phyloP scores from a whole-genome alignment of 2,329 filamentous ascomycete genomes.

The Colletotrichum liaoningense region DNA sequence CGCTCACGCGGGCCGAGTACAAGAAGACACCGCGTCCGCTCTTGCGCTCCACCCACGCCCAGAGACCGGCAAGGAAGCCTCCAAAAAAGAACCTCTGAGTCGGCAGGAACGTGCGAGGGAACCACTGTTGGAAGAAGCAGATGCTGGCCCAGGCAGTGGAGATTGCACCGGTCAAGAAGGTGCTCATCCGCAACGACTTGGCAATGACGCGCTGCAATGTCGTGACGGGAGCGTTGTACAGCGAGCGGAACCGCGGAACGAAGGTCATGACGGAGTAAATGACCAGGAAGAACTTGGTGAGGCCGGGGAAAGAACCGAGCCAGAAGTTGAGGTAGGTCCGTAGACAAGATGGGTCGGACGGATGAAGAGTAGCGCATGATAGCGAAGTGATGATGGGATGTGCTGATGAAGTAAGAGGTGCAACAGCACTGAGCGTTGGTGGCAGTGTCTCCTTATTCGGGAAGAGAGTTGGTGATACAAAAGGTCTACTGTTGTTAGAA shows the following conservation, averaged over 20 bases:
- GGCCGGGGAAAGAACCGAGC: constrained; percentile 82
- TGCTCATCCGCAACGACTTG: constrained; percentile 77
- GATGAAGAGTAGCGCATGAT: constrained; percentile 91
- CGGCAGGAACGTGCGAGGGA: constrained; percentile 80
- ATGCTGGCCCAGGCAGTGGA: constrained; percentile 89
- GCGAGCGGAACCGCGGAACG: constrained; percentile 73
- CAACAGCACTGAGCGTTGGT: constrained; percentile 72
- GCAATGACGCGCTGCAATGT: constrained; percentile 75
- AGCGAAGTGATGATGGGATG: constrained; percentile 88
- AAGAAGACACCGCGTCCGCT: constrained; percentile 78
- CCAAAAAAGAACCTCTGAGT: constrained; percentile 91
- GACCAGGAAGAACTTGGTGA: constrained; percentile 82
- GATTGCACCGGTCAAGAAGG: constrained; percentile 85
- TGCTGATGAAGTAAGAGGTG: constrained; percentile 83
- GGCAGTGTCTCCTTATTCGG: constrained; percentile 78
- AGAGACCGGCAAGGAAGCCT: constrained; percentile 86
- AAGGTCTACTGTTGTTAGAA: constrained; percentile 64
- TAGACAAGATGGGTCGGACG: constrained; percentile 86
- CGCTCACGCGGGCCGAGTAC: constrained; percentile 80
- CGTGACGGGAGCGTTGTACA: constrained; percentile 77
- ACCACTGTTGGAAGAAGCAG: constrained; percentile 85
- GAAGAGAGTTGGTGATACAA: constrained; percentile 88
- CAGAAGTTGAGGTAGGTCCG: constrained; percentile 90
- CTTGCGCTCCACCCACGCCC: constrained; percentile 80
- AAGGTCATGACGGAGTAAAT: constrained; percentile 77